Percentiles rank a stretch among this genome's conserved stretches.
phyloP scores from a whole-genome alignment of 257 asterid species.

The Cordia subcordata region DNA sequence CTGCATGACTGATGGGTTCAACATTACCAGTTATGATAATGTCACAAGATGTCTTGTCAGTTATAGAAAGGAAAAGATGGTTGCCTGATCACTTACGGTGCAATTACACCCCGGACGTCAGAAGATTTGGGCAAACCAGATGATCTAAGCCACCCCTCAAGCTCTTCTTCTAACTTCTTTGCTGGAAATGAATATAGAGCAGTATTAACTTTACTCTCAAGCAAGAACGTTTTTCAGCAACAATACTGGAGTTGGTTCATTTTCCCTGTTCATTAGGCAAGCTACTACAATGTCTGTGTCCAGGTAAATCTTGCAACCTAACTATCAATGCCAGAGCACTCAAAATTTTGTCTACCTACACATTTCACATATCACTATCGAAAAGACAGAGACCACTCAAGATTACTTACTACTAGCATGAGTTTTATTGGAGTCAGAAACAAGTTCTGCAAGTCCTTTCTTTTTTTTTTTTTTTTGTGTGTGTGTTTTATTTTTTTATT shows the following conservation, averaged over 20 bases:
- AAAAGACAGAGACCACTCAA: no score
- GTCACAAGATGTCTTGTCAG: conserved; percentile 6
- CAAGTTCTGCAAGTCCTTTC: no score
- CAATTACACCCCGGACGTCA: conserved; percentile 93
- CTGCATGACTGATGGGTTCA: conserved; percentile 81
- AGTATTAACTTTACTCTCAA: conserved; percentile 11
- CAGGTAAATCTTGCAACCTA: no score
- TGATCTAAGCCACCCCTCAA: conserved; percentile 78
- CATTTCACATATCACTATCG: no score
- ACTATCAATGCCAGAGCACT: no score
- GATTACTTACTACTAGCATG: no score
- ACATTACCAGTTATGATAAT: conserved; percentile 17
- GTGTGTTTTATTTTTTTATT: no score
- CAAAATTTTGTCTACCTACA: no score
- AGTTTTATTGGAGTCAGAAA: no score
- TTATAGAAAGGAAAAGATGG: conserved; percentile 7
- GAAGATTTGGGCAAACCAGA: conserved; percentile 64
- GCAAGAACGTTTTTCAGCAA: neutral
- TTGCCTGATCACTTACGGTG: conserved; percentile 65
- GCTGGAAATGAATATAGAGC: conserved; percentile 40
- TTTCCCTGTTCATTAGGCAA: neutral
- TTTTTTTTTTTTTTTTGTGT: no score
- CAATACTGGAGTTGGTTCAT: neutral
- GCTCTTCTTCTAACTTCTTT: conserved; percentile 58
- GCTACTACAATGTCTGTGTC: no score